These are phyloP conservation scores for Friedmanniomyces endolithicus DNA, from an alignment of 495 filamentous ascomycete species.

Conservation along the genomic window DNA sequence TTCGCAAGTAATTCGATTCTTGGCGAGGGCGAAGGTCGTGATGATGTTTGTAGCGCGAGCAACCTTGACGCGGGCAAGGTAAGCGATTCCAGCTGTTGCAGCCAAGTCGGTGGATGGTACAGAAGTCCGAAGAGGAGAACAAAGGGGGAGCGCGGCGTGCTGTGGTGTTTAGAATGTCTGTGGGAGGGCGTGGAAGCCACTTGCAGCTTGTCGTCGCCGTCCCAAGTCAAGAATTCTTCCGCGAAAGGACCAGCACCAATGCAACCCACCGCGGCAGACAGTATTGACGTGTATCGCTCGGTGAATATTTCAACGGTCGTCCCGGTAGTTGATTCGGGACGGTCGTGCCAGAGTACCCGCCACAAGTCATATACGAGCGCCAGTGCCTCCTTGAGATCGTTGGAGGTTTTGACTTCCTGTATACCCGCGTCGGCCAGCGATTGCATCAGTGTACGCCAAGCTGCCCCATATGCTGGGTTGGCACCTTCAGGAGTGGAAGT, in stretches of 20 bases:
- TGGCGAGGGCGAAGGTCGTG: not conserved
- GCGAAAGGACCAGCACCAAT: constrained; percentile 67
- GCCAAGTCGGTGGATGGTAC: not conserved
- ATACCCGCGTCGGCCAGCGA: constrained; percentile 64
- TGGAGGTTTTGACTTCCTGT: constrained; percentile 82
- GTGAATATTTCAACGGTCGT: constrained; percentile 31
- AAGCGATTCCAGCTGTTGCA: constrained; percentile 4
- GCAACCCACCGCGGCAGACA: constrained; percentile 47
- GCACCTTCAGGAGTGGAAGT: not conserved
- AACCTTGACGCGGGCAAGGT: not conserved
- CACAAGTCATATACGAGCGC: constrained; percentile 56
- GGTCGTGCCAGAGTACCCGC: constrained; percentile 50
- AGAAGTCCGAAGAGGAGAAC: constrained; percentile 20
- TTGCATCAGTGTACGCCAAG: constrained; percentile 54
- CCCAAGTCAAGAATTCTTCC: constrained; percentile 48
- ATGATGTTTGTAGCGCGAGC: constrained; percentile 9
- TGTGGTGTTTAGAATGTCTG: constrained; percentile 20
- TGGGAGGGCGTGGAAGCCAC: constrained; percentile 29
- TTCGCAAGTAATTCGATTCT: constrained; percentile 13
- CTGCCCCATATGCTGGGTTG: not conserved
- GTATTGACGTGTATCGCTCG: constrained; percentile 44
- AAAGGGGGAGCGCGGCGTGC: constrained; percentile 22
- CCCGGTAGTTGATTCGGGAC: constrained; percentile 4
- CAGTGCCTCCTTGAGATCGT: constrained; percentile 67
- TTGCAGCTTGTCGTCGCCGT: constrained; percentile 20